Base-by-base conservation (phyloP, 2,329 filamentous ascomycete genomes). In the Colletotrichum sansevieriae region DNA sequence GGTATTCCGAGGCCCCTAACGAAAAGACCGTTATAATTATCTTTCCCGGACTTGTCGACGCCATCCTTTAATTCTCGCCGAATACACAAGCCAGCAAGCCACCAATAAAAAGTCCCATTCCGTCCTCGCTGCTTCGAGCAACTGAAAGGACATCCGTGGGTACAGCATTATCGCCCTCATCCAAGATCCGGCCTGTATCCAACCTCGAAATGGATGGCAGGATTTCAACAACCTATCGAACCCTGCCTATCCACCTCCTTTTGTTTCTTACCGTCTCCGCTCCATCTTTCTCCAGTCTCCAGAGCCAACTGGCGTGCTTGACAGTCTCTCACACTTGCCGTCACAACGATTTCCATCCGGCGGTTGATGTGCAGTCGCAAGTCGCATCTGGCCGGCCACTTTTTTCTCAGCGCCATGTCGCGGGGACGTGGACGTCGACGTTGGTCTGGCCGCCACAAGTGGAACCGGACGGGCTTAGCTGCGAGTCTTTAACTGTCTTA, bases 281-380 rank as follows among this genome's bases (percentile, higher is more conserved):
- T 47, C 55, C 55, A 58, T 25, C 55, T 20, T 58, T 15, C 35
- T 46, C 25, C 49, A 52, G 2, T 33, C 55, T 2, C 41, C 41
- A 44, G 33, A n/a, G 15, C 35, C 25, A 13, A 29, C 29, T 52
- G 49, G 49, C 49, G 51, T 39, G 33, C 25, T 41, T 55, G 33
- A 15, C 2, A 11, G 29, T 52, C 44, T 65, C 65, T 54, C 47
- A 64, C 61, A 59, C 33, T 59, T 54, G 44, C 41, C 46, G 65
- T 68, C 41, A 64, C 65, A 65, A 59, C 52, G 9, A 22, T 41
- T 39, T 6, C 60, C 54, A 43, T 52, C 58, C 58, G 46, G 22
- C 37, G 46, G 46, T 54, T 65, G 65, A 68, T 55, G 61, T 46
- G 39, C 65, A 52, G 65, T 64, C 41, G 37, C 44, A 49, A 25